Evolutionary conservation across 306 rosid species (phyloP).

Genomic region (Oemleria cerasiformis): DNA sequence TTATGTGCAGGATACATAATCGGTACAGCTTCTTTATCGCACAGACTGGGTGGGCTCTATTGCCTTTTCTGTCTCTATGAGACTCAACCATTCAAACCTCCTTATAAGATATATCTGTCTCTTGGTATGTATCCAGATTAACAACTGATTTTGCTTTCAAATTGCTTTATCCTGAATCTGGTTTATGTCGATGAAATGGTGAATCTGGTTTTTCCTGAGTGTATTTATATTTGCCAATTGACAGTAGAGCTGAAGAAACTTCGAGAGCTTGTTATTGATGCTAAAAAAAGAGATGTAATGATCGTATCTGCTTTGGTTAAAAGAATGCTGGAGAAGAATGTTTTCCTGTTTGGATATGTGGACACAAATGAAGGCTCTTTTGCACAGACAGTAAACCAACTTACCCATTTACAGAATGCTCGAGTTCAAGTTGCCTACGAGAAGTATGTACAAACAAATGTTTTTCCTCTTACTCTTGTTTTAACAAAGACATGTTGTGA

Average conservation of each 20-base stretch:
- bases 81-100: constrained; percentile 82
- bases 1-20: constrained; percentile 58
- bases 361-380: constrained; percentile 57
- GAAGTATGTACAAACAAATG: constrained; percentile 34
- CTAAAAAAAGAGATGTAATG: constrained; percentile 43
- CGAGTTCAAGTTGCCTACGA: constrained; percentile 57
- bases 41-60: constrained; percentile 70
- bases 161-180: background rate
- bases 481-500: constrained; percentile 11
- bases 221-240: constrained; percentile 12
- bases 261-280: constrained; percentile 49
- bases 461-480: constrained; percentile 5
- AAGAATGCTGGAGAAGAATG: constrained; percentile 65
- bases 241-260: constrained; percentile 76
- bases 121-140: constrained; percentile 44
- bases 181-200: background rate
- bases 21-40: constrained; percentile 47
- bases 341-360: constrained; percentile 71
- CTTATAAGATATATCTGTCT: constrained; percentile 70
- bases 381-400: constrained; percentile 61
- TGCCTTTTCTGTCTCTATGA: constrained; percentile 82
- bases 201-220: background rate
- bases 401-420: constrained; percentile 68
- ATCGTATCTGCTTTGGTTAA: constrained; percentile 53
- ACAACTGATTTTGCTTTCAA: background rate